phyloP scores from a whole-genome alignment of 2,329 filamentous ascomycete species.

The Colletotrichum sp. region DNA sequence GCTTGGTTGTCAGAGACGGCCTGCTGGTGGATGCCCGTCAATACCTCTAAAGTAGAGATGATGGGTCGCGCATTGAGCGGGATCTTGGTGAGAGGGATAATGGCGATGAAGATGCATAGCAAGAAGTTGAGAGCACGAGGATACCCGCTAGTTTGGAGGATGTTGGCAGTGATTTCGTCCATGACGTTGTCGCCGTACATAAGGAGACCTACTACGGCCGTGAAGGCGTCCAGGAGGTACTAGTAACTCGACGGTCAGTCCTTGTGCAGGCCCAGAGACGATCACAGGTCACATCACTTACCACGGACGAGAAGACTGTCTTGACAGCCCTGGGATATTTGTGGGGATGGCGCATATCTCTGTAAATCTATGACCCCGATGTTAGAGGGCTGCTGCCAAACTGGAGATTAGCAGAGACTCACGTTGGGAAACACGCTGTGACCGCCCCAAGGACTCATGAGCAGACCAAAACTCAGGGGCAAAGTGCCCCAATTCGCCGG shows the following conservation, averaged over 20 bases:
- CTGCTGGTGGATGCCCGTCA: slow-evolving; percentile 71
- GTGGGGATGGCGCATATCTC: slow-evolving; percentile 74
- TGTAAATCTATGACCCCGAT: slow-evolving; percentile 53
- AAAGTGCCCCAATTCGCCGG: slow-evolving; percentile 86
- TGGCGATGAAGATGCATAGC: slow-evolving; percentile 85
- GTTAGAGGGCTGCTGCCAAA: neutral
- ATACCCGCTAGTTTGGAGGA: slow-evolving; percentile 77
- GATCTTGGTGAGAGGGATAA: slow-evolving; percentile 96
- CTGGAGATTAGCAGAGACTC: slow-evolving; percentile 20
- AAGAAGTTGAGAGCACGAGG: slow-evolving; percentile 75
- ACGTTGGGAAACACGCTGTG: slow-evolving; percentile 81
- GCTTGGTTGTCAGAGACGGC: slow-evolving; percentile 48
- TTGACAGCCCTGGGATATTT: slow-evolving; percentile 79
- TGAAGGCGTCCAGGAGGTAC: slow-evolving; percentile 80
- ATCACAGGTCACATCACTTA: slow-evolving; percentile 41
- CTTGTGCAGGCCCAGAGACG: neutral
- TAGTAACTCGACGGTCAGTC: slow-evolving; percentile 30
- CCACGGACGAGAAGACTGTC: slow-evolving; percentile 84
- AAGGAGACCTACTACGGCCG: slow-evolving; percentile 82
- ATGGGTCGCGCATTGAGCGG: slow-evolving; percentile 89
- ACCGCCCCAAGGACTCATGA: slow-evolving; percentile 77
- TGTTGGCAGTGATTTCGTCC: slow-evolving; percentile 90
- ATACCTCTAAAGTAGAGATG: slow-evolving; percentile 78
- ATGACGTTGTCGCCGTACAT: slow-evolving; percentile 94
- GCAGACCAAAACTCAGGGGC: slow-evolving; percentile 84